Percentiles rank a stretch among this genome's conserved stretches.
These are phyloP conservation scores for Plasmodiophora brassicae DNA, from an alignment of 208 protist species.

Conservation along the genomic window DNA sequence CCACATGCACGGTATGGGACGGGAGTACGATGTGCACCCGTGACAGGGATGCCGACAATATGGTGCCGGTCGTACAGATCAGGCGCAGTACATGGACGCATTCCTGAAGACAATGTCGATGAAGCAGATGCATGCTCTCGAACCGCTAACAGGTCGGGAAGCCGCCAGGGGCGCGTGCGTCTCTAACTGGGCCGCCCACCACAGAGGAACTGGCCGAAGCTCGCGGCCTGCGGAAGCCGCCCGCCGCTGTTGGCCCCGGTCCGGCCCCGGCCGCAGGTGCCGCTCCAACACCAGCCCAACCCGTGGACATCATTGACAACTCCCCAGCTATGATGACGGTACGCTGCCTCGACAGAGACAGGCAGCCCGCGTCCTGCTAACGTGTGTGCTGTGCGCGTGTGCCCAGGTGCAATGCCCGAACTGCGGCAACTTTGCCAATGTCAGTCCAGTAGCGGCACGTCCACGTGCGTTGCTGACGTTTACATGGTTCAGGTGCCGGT, in stretches of 20 bases:
- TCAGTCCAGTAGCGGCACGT: too few species aligned
- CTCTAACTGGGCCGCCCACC: background rate
- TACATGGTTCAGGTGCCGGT: too few species aligned
- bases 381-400: background rate
- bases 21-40: background rate
- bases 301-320: background rate
- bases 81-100: background rate
- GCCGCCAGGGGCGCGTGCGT: background rate
- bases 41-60: background rate
- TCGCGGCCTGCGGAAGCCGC: too few species aligned
- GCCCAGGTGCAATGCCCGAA: background rate
- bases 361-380: background rate
- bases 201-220: constrained; percentile 30
- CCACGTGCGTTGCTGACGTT: too few species aligned
- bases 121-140: background rate
- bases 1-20: background rate
- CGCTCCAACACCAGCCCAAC: background rate
- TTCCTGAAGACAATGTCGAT: background rate
- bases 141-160: background rate
- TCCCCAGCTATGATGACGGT: background rate
- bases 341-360: background rate
- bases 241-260: background rate
- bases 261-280: background rate
- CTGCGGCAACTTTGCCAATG: background rate
- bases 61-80: background rate